Evolutionary conservation across 345 rosid genomes (phyloP).

Genomic region (Eucalyptus rudis): DNA sequence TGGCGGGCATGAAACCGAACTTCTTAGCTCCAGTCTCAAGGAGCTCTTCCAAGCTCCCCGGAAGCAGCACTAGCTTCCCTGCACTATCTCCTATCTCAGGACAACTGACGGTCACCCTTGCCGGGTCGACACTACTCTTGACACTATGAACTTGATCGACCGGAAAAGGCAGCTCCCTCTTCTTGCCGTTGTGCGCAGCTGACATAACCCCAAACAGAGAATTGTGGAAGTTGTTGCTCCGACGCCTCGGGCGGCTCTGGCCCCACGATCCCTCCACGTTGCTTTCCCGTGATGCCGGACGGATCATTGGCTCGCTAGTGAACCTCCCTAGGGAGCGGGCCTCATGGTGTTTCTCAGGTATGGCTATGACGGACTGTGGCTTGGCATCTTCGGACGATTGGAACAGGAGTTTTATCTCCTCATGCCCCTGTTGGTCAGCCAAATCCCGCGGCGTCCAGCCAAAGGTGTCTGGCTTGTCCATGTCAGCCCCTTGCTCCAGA

Average conservation of each 20-base stretch:
- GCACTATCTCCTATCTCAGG: slow-evolving; percentile 7
- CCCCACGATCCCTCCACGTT: slow-evolving; percentile 36
- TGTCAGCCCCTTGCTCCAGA: slow-evolving; percentile 48
- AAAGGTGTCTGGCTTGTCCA: slow-evolving; percentile 43
- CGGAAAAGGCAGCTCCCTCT: slow-evolving; percentile 10
- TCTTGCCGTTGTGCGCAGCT: slow-evolving; percentile 27
- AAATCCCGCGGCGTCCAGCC: slow-evolving; percentile 66
- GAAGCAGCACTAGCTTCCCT: slow-evolving; percentile 19
- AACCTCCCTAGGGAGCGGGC: slow-evolving; percentile 44
- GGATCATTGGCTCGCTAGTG: slow-evolving; percentile 62
- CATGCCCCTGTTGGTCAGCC: slow-evolving; percentile 86
- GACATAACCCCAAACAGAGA: slow-evolving; percentile 73
- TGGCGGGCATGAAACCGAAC: slow-evolving; percentile 7
- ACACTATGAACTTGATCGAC: background rate
- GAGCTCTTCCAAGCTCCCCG: slow-evolving; percentile 11
- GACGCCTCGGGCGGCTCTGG: slow-evolving; percentile 35
- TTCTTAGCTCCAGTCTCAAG: slow-evolving; percentile 7
- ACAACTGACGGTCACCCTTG: slow-evolving; percentile 19
- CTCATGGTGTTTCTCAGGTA: slow-evolving; percentile 32
- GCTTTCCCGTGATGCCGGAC: slow-evolving; percentile 8
- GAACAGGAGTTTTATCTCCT: slow-evolving; percentile 50
- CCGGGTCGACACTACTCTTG: background rate
- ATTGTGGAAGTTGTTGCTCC: slow-evolving; percentile 48
- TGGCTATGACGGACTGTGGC: slow-evolving; percentile 14
- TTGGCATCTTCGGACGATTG: slow-evolving; percentile 16